Percentiles rank a stretch among this genome's conserved stretches.
Evolutionary conservation across 2,329 filamentous ascomycete genomes (phyloP).

Genomic region (Blastomyces gilchristii): DNA sequence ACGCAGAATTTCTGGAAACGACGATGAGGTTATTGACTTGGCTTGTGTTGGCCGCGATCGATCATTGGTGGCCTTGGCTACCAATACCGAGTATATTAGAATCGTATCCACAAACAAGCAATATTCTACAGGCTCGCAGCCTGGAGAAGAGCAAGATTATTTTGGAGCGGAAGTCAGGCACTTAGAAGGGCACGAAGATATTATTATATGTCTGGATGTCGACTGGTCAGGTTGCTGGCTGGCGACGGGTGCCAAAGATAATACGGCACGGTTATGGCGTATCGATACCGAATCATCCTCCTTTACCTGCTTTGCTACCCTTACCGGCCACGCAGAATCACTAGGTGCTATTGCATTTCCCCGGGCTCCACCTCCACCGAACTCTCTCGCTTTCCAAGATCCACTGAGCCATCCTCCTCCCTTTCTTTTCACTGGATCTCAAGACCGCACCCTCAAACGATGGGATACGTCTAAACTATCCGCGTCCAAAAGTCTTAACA

Average conservation of each 20-base stretch:
- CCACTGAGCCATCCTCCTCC: constrained; percentile 70
- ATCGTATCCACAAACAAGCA: constrained; percentile 54
- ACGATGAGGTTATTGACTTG: constrained; percentile 95
- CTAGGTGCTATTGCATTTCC: constrained; percentile 82
- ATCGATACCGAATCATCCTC: constrained; percentile 65
- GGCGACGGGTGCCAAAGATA: constrained; percentile 92
- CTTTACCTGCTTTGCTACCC: constrained; percentile 68
- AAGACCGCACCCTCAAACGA: constrained; percentile 89
- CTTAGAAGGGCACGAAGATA: constrained; percentile 84
- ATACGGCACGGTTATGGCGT: constrained; percentile 82
- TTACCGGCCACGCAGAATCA: constrained; percentile 89
- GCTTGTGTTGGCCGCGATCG: constrained; percentile 72
- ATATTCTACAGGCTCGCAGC: constrained; percentile 19
- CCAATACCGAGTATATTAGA: constrained; percentile 87
- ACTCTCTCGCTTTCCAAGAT: constrained; percentile 59
- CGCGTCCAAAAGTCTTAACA: constrained; percentile 34
- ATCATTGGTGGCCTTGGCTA: constrained; percentile 78
- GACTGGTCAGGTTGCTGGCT: constrained; percentile 98
- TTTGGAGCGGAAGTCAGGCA: constrained; percentile 85
- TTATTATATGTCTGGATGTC: constrained; percentile 85
- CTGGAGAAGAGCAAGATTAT: constrained; percentile 43
- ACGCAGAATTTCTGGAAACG: constrained; percentile 82
- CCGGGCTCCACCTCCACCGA: constrained; percentile 54
- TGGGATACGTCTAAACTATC: constrained; percentile 67
- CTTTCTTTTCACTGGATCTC: constrained; percentile 83